Evolutionary conservation across 2,329 filamentous ascomycete species (phyloP).

Genomic region (Talaromyces marneffei): DNA sequence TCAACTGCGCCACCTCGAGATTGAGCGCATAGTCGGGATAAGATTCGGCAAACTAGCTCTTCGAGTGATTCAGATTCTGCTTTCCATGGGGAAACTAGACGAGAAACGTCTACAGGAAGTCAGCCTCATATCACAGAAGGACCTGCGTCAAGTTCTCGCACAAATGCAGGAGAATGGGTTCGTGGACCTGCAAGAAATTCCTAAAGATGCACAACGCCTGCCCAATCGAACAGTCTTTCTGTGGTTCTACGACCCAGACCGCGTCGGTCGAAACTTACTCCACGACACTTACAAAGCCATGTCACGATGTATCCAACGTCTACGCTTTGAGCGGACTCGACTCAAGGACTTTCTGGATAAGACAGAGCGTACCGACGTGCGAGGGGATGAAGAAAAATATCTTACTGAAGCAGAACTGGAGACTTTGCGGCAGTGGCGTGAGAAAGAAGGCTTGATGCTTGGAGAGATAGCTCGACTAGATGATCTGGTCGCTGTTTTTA

Average conservation of each 20-base stretch:
- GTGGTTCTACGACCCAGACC: conserved; percentile 80
- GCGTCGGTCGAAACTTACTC: conserved; percentile 63
- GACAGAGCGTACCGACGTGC: conserved; percentile 77
- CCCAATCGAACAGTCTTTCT: conserved; percentile 82
- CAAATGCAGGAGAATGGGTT: conserved; percentile 81
- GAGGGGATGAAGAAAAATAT: conserved; percentile 74
- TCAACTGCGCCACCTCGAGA: conserved; percentile 66
- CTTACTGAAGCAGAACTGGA: conserved; percentile 69
- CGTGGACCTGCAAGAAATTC: conserved; percentile 89
- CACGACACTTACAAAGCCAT: conserved; percentile 86
- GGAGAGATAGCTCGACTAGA: conserved; percentile 76
- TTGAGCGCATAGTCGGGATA: conserved; percentile 75
- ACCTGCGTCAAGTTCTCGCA: conserved; percentile 77
- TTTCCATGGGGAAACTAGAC: conserved; percentile 85
- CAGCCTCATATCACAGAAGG: conserved; percentile 76
- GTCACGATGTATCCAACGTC: conserved; percentile 74
- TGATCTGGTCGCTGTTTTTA: conserved; percentile 73
- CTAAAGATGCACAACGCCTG: conserved; percentile 74
- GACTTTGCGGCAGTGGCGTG: conserved; percentile 58
- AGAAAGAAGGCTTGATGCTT: conserved; percentile 64
- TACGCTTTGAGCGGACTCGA: conserved; percentile 67
- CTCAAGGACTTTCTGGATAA: conserved; percentile 70
- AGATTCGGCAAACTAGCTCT: conserved; percentile 70
- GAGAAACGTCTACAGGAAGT: conserved; percentile 80
- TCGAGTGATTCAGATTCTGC: conserved; percentile 77